These are phyloP conservation scores for Sparassis latifolia DNA, from an alignment of 1,284 basidiomycete species.

Conservation along the genomic window DNA sequence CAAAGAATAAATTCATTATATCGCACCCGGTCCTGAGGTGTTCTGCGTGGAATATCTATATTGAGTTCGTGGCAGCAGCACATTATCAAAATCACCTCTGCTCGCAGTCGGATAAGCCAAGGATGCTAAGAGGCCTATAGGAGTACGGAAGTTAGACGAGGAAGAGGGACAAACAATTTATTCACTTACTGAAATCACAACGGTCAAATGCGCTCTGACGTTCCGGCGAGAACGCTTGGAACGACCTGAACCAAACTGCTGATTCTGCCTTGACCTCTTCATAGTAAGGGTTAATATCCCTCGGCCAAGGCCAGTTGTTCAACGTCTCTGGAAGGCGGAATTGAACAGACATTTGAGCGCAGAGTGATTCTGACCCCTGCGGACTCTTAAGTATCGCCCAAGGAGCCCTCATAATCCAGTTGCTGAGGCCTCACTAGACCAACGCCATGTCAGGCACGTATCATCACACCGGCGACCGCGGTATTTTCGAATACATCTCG, in stretches of 20 bases:
- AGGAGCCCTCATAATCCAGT: too few species aligned
- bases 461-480: too few species aligned
- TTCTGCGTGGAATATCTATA: conserved; percentile 1
- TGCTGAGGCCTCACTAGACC: too few species aligned
- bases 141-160: neutral
- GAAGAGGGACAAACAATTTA: neutral
- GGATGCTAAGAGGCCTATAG: conserved; percentile 15
- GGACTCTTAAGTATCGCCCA: too few species aligned
- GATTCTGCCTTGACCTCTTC: conserved; percentile 13
- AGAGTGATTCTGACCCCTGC: too few species aligned
- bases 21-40: conserved; percentile 15
- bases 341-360: neutral
- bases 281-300: conserved; percentile 16
- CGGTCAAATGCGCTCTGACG: conserved; percentile 15
- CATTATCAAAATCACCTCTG: conserved; percentile 4
- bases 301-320: conserved; percentile 17
- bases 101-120: conserved; percentile 7
- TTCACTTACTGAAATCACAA: conserved; percentile 18
- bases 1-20: conserved; percentile 20
- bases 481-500: too few species aligned
- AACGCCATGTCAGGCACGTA: too few species aligned
- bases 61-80: neutral
- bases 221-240: conserved; percentile 11
- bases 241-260: conserved; percentile 13
- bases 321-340: conserved; percentile 19